These are phyloP conservation scores for Claviceps sp. DNA, from an alignment of 2,329 filamentous ascomycete species.

Conservation along the genomic window DNA sequence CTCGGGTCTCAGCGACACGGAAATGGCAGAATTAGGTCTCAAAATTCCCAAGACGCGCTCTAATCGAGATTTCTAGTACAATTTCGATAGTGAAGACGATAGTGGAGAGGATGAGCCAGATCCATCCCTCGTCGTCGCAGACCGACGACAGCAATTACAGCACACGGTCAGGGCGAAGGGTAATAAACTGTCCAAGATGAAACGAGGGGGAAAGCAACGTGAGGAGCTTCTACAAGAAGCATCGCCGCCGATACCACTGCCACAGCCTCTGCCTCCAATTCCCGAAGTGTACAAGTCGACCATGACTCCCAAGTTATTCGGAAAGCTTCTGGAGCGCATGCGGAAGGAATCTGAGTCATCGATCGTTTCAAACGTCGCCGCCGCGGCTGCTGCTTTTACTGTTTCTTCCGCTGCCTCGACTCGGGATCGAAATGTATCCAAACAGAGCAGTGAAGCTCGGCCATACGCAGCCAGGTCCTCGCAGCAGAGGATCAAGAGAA, in stretches of 20 bases:
- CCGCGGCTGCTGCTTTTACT: background rate
- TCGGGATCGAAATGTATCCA: background rate
- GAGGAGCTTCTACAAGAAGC: conserved; percentile 11
- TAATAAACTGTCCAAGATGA: conserved; percentile 1
- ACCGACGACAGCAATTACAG: background rate
- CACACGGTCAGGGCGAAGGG: background rate
- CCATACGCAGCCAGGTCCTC: background rate
- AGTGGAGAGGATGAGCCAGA: conserved; percentile 8
- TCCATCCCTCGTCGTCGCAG: background rate
- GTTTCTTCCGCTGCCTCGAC: background rate
- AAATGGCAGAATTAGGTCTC: conserved; percentile 18
- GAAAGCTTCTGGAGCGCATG: conserved; percentile 16
- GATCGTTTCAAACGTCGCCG: background rate
- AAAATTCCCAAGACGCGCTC: conserved; percentile 20
- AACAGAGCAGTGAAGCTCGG: background rate
- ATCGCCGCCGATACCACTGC: background rate
- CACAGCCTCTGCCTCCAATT: conserved; percentile 17
- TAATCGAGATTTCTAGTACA: conserved; percentile 24
- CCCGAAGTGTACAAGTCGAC: conserved; percentile 15
- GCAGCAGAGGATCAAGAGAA: conserved; percentile 5
- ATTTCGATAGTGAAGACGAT: conserved; percentile 22
- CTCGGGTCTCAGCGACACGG: conserved; percentile 13
- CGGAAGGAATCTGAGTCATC: conserved; percentile 10
- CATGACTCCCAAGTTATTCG: conserved; percentile 13
- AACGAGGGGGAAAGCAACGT: conserved; percentile 4